Percentiles rank a stretch among this genome's conserved stretches.
Conservation (phyloP, 2,329 filamentous ascomycete species). For the Colletotrichum truncatum region DNA sequence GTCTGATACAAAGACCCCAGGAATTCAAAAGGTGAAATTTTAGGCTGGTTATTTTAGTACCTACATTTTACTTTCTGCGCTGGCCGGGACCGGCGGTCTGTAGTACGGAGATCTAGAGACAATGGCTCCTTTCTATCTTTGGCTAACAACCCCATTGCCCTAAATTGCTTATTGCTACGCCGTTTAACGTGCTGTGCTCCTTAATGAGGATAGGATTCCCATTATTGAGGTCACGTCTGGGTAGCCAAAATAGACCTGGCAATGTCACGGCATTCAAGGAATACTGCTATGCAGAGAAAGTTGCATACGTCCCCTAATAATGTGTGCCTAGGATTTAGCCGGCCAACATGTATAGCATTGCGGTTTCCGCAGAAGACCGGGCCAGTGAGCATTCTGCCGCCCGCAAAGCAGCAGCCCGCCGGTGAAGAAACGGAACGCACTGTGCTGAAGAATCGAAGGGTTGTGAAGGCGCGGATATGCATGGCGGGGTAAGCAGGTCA, state of each 20-base stretch:
- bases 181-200: too few relatives aligned
- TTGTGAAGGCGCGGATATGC: background rate
- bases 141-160: background rate
- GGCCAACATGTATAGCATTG: constrained; percentile 6
- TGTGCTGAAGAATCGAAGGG: constrained; percentile 2
- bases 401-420: background rate
- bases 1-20: background rate
- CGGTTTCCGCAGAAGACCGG: background rate
- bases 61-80: background rate
- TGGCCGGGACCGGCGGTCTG: background rate
- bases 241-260: background rate
- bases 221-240: too few relatives aligned
- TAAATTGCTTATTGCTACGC: too few relatives aligned
- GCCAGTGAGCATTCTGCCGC: background rate
- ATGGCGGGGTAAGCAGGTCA: constrained; percentile 5
- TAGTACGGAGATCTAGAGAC: background rate
- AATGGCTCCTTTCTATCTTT: background rate
- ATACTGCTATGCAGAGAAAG: background rate
- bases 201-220: too few relatives aligned
- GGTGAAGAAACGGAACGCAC: constrained; percentile 2
- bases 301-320: background rate
- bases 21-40: background rate
- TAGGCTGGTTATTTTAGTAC: background rate
- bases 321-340: background rate
- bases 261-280: background rate